Conservation (phyloP, 352 stramenopile species). For the Pythium dissotocum region DNA sequence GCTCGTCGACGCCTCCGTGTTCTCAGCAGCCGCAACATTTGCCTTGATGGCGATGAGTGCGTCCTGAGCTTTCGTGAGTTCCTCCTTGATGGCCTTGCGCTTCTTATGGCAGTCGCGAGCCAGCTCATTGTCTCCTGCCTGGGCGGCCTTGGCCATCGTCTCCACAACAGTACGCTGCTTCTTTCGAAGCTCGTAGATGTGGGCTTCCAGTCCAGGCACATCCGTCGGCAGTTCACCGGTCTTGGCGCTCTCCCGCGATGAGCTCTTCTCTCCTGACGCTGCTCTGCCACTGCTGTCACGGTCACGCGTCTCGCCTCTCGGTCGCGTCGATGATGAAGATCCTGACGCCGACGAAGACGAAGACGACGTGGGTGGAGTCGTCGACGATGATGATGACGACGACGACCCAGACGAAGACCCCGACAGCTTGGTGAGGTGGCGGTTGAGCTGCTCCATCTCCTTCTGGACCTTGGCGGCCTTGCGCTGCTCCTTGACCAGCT, state of each 20-base stretch:
- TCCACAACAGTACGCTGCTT: slow-evolving; percentile 76
- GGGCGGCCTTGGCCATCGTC: slow-evolving; percentile 67
- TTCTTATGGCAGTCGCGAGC: slow-evolving; percentile 77
- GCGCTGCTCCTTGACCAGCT: slow-evolving; percentile 78
- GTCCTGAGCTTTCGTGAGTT: slow-evolving; percentile 72
- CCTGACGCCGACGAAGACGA: slow-evolving; percentile 32
- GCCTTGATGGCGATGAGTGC: slow-evolving; percentile 63
- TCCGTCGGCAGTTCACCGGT: slow-evolving; percentile 46
- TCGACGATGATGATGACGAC: slow-evolving; percentile 9
- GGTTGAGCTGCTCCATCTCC: slow-evolving; percentile 85
- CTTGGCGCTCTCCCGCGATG: slow-evolving; percentile 7
- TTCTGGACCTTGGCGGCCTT: slow-evolving; percentile 74
- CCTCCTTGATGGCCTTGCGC: slow-evolving; percentile 76
- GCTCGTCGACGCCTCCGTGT: neutral
- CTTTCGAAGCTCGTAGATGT: slow-evolving; percentile 77
- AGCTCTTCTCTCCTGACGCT: neutral
- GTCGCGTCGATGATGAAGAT: slow-evolving; percentile 21
- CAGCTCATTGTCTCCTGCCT: slow-evolving; percentile 67
- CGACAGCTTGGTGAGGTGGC: slow-evolving; percentile 58
- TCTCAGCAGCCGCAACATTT: neutral
- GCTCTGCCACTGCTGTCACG: slow-evolving; percentile 13
- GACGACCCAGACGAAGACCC: slow-evolving; percentile 38
- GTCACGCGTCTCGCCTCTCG: slow-evolving; percentile 22
- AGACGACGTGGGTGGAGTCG: slow-evolving; percentile 6
- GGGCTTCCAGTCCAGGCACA: slow-evolving; percentile 58